Percentiles rank a stretch among this genome's conserved stretches.
Conservation (phyloP, 495 filamentous ascomycete species). For the Aspergillus cristatus region DNA sequence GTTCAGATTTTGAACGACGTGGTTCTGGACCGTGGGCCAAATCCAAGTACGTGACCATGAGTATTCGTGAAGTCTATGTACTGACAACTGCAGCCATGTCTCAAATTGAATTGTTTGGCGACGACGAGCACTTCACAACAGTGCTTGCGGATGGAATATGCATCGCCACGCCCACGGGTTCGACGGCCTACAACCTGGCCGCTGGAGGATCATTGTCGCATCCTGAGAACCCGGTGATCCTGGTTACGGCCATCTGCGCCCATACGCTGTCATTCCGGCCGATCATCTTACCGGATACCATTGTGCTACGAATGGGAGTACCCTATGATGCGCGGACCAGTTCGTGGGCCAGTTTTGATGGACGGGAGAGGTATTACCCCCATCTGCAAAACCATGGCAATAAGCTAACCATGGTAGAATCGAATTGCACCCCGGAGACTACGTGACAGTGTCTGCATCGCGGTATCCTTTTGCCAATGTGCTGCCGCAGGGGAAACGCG, state of each 20-base stretch:
- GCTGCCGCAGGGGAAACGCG: conserved; percentile 59
- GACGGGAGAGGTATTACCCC: conserved; percentile 57
- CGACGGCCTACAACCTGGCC: conserved; percentile 94
- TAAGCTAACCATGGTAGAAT: conserved; percentile 35
- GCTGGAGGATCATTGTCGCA: conserved; percentile 93
- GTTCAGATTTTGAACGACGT: conserved; percentile 89
- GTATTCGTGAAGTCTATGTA: conserved; percentile 1
- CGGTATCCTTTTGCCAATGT: conserved; percentile 91
- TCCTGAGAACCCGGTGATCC: conserved; percentile 93
- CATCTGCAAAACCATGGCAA: not conserved
- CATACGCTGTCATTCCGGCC: conserved; percentile 94
- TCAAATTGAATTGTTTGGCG: conserved; percentile 82
- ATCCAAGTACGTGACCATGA: conserved; percentile 53
- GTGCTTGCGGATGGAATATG: conserved; percentile 83
- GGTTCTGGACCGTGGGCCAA: conserved; percentile 85
- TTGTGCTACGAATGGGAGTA: conserved; percentile 83
- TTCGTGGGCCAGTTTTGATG: conserved; percentile 96
- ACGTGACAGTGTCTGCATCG: conserved; percentile 88
- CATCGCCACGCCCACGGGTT: conserved; percentile 85
- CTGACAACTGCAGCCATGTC: conserved; percentile 60
- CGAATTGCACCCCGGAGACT: conserved; percentile 83
- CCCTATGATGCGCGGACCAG: conserved; percentile 83
- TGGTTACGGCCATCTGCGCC: conserved; percentile 90
- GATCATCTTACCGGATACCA: conserved; percentile 90
- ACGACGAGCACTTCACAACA: conserved; percentile 88